Evolutionary conservation across 164 flowering plant genomes (phyloP), one percentile per base, ranked within the genome.

Genomic region (Annona cherimola): DNA sequence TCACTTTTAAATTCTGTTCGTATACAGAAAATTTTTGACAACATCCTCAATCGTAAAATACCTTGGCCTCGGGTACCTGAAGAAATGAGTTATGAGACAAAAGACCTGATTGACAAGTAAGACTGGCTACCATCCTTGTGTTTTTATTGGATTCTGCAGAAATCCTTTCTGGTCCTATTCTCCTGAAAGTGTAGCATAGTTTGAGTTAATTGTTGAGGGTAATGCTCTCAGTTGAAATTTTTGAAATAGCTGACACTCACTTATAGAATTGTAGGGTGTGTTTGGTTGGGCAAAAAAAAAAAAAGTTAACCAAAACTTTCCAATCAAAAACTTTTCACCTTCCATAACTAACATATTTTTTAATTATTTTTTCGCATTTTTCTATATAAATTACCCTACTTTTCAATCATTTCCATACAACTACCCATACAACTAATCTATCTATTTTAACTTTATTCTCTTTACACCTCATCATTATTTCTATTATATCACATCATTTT

Each of bases 61-160:
- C 98, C 97, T 71, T 96, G 99, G 99, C 99, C 98, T 3, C 78
- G 75, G 40, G 90, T 85, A 62, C 99, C 98, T 43, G 97, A 89
- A 57, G 99, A 96, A 76, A 88, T 96, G 97, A 93, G 95, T 78
- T 73, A 26, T 69, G 98, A 96, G 85, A 92, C 98, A 68, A 75
- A 78, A 41, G 99, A 96, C 83, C 76, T 96, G 42, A 90, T 96
- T 78, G 93, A 96, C 75, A 75, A 86, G 99, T 96, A 86, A 84
- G 91, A 65, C 9, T 70, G 57, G 8, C 61, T 45, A 45, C 64
- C 60, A 16, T 55, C 4, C 42, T 74, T 2, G n/a, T 6, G 5
- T 69, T 72, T 61, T 66, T 19, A 43, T 66, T 66, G 61, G 1
- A 45, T 5, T 59, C 14, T 44, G 19, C 67, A 9, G 3, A 66